phyloP scores from a whole-genome alignment of 108 stramenopile genomes.

The Cylindrotheca closterium region DNA sequence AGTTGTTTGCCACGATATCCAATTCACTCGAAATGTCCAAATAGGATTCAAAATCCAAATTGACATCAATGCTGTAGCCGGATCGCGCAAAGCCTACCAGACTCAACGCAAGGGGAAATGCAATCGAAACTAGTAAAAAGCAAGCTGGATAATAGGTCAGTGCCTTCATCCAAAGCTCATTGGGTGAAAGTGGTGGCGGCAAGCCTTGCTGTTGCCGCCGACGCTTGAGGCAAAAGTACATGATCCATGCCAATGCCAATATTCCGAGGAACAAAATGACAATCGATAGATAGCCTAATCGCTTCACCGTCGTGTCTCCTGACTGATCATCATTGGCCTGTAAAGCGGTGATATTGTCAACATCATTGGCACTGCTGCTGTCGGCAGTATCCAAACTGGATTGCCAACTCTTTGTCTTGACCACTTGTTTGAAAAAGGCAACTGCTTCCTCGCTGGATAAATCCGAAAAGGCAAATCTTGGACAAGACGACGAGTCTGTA shows the following conservation, averaged over 20 bases:
- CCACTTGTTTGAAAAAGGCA: too few relatives aligned
- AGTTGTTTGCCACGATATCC: conserved; percentile 3
- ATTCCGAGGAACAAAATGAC: neutral
- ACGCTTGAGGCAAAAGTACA: conserved; percentile 5
- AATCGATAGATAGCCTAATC: neutral
- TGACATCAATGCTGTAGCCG: conserved; percentile 1
- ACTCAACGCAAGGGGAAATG: conserved; percentile 5
- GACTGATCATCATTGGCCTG: too few relatives aligned
- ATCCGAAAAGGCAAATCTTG: too few relatives aligned
- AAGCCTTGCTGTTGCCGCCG: neutral
- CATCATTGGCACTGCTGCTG: too few relatives aligned
- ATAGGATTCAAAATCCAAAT: conserved; percentile 17
- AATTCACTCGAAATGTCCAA: conserved; percentile 7
- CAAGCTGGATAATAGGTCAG: conserved; percentile 7
- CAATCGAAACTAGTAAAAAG: conserved; percentile 3
- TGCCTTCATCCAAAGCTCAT: conserved; percentile 6
- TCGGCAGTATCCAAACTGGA: too few relatives aligned
- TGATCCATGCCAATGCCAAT: neutral
- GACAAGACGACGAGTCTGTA: too few relatives aligned
- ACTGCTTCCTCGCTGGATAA: too few relatives aligned
- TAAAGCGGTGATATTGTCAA: too few relatives aligned
- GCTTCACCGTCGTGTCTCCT: neutral
- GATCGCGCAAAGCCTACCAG: conserved; percentile 1
- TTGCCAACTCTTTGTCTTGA: too few relatives aligned
- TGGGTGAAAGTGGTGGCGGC: conserved; percentile 7